Percentiles rank a stretch among this genome's conserved stretches.
Conservation (phyloP, 1,139 yeast genomes). For the Hanseniaspora uvarum region DNA sequence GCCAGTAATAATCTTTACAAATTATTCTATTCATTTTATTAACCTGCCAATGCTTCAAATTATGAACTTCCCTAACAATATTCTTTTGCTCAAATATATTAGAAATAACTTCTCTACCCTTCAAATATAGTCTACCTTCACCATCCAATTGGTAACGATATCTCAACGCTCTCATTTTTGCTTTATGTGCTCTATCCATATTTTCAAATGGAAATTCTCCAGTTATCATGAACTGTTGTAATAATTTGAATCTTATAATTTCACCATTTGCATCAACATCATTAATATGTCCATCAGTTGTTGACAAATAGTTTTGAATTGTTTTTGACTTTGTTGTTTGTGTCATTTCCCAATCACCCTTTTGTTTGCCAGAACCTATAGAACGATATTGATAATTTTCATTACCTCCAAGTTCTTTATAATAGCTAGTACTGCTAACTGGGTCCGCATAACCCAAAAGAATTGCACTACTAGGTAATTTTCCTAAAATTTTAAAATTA, state of each 20-base stretch:
- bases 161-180: conserved; percentile 40
- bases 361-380: conserved; percentile 1
- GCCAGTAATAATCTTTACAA: conserved; percentile 81
- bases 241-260: conserved; percentile 50
- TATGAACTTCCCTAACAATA: conserved; percentile 63
- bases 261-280: conserved; percentile 20
- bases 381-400: conserved; percentile 5
- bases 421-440: conserved; percentile 72
- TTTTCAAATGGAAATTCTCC: conserved; percentile 80
- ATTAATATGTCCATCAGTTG: conserved; percentile 14
- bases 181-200: conserved; percentile 64
- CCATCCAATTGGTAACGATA: conserved; percentile 38
- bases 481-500: conserved; percentile 67
- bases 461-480: conserved; percentile 74
- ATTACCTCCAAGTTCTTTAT: conserved; percentile 34
- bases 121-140: conserved; percentile 64
- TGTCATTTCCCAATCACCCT: not conserved
- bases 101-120: conserved; percentile 71
- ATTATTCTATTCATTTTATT: conserved; percentile 74
- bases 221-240: conserved; percentile 67
- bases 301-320: conserved; percentile 12
- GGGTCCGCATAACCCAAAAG: conserved; percentile 74
- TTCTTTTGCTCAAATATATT: conserved; percentile 52
- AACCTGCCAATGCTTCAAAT: conserved; percentile 72
- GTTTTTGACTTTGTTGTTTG: conserved; percentile 6